Evolutionary conservation across 306 rosid genomes (phyloP).

Genomic region (Sicyos baderoa): DNA sequence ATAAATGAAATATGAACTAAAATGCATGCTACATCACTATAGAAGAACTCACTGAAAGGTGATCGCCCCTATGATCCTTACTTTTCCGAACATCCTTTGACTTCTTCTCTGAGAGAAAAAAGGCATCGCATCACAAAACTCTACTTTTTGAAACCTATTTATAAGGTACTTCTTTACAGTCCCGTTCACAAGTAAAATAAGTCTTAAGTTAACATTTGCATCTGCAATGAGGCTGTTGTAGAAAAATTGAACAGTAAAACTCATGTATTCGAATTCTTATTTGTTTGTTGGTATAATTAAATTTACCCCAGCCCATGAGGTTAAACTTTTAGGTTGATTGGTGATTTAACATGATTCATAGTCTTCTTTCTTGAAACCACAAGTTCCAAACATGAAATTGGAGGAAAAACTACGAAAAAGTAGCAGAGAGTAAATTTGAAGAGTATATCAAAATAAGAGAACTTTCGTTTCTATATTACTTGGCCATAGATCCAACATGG

Average conservation of each 20-base stretch:
- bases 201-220: background rate
- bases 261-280: background rate
- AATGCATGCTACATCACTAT: slow-evolving; percentile 5
- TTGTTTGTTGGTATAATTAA: too few relatives aligned
- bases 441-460: background rate
- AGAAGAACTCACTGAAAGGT: slow-evolving; percentile 42
- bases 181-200: slow-evolving; percentile 1
- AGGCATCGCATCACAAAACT: slow-evolving; percentile 4
- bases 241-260: background rate
- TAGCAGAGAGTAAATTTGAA: background rate
- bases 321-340: too few relatives aligned
- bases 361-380: slow-evolving; percentile 3
- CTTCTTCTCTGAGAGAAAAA: slow-evolving; percentile 52
- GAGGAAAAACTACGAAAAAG: background rate
- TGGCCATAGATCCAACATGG: background rate
- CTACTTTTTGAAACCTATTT: background rate
- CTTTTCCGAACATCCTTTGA: slow-evolving; percentile 54
- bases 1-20: background rate
- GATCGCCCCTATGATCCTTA: slow-evolving; percentile 42
- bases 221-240: background rate
- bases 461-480: background rate
- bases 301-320: too few relatives aligned
- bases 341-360: background rate
- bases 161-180: background rate
- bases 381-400: background rate